Percentiles rank a stretch among this genome's conserved stretches.
phyloP scores from a whole-genome alignment of 1,284 basidiomycete genomes.

The Cutaneotrichosporon daszewskae region DNA sequence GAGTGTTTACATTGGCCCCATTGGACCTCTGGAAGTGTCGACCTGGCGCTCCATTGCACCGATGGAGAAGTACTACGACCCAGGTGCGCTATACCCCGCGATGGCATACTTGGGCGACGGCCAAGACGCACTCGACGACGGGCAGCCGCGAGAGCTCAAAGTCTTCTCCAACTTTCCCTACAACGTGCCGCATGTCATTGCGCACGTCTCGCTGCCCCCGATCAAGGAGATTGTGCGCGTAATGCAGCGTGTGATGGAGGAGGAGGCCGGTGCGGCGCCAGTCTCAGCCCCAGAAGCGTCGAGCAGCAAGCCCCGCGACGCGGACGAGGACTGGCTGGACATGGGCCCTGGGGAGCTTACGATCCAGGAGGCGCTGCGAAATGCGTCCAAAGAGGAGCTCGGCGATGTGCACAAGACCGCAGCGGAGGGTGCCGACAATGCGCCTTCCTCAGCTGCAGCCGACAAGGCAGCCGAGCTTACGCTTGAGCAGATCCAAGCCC shows the following conservation, averaged over 20 bases:
- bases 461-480: no score
- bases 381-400: constrained; percentile 13
- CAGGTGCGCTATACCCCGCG: constrained; percentile 14
- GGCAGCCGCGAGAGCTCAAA: constrained; percentile 8
- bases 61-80: constrained; percentile 19
- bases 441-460: no score
- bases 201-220: constrained; percentile 33
- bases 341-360: constrained; percentile 22
- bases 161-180: constrained; percentile 32
- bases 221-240: constrained; percentile 26
- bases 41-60: constrained; percentile 37
- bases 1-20: constrained; percentile 79
- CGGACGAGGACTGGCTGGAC: constrained; percentile 12
- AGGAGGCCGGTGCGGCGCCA: background rate
- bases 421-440: background rate
- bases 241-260: constrained; percentile 13
- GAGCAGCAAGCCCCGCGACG: background rate
- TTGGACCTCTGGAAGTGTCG: constrained; percentile 64
- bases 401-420: background rate
- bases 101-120: constrained; percentile 9
- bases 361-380: constrained; percentile 25
- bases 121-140: constrained; percentile 4
- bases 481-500: no score
- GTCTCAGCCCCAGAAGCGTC: background rate
- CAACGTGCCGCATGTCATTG: constrained; percentile 31